Base-by-base conservation (phyloP, 306 rosid species). In the Glycyrrhiza uralensis region DNA sequence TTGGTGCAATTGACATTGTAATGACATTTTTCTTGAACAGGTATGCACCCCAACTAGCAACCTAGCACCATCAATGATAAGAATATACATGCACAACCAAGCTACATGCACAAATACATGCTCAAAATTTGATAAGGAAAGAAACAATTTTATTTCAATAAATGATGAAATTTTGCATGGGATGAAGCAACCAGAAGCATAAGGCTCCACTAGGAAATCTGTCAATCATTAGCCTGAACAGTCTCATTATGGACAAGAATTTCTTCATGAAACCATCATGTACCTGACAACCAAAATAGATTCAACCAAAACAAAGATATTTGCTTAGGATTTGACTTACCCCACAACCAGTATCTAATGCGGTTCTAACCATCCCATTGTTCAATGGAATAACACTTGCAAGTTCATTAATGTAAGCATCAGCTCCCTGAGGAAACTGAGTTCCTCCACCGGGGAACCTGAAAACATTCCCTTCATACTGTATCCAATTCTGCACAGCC, bases 401-500 rank as follows among this genome's bases (percentile, higher is more conserved):
- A 19, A 91, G 89, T 81, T 89, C 83, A 51, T 84, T 69, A 66
- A 91, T 88, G 74, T 91, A 91, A 28, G 89, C 88, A 83, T 91
- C 96, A 39, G 97, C 96, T 52, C 97, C 97, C 2, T 80, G 80
- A 44, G 96, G 96, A 85, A 91, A 89, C 77, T 89, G 97, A 0
- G 97, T 88, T 66, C 97, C 96, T 35, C 97, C 96, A 77, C 96
- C 91, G 0, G 97, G 96, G 68, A 91, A 91, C 84, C 86, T 87
- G 76, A 91, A 89, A 67, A 91, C 91, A 75, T 82, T 85, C 51
- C 97, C 97, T 80, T 89, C 97, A 41, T 85, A 89, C 55, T 87
- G 96, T 76, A 89, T 87, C 97, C 97, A 91, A 74, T 91, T 91
- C 79, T 91, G 95, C 49, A 86, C 87, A 71, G 97, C 97, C 86